Conservation (phyloP, 2,329 filamentous ascomycete species). For the Emericellopsis atlantica region DNA sequence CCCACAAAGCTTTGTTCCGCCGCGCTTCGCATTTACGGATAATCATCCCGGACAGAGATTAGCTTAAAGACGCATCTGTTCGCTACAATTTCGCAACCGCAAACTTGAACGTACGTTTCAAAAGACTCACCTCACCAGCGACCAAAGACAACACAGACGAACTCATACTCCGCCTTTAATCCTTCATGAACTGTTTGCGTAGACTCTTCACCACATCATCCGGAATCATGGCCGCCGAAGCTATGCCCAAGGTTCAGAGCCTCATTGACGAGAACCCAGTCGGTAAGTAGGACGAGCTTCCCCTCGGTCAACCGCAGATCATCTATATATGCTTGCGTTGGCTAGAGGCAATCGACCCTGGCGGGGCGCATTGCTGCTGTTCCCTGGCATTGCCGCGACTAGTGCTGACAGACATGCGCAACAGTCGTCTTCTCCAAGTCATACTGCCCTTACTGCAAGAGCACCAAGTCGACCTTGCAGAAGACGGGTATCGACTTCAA, state of each 20-base stretch:
- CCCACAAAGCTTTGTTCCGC: too few relatives aligned
- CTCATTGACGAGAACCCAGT: conserved; percentile 86
- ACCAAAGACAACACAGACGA: neutral
- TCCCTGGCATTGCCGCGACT: neutral
- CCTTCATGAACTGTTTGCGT: neutral
- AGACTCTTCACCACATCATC: conserved; percentile 1
- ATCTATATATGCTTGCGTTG: too few relatives aligned
- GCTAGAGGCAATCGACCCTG: too few relatives aligned
- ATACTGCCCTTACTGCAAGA: conserved; percentile 86
- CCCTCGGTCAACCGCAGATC: conserved; percentile 1
- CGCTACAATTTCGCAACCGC: neutral
- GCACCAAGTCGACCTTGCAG: conserved; percentile 64
- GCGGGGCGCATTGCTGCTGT: too few relatives aligned
- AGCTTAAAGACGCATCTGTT: neutral
- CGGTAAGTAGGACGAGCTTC: conserved; percentile 35
- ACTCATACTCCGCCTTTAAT: neutral
- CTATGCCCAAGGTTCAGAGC: conserved; percentile 30
- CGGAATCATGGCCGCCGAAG: conserved; percentile 1
- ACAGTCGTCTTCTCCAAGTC: conserved; percentile 91
- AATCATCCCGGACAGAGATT: too few relatives aligned
- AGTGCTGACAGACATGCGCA: neutral
- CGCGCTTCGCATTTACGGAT: too few relatives aligned
- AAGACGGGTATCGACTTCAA: conserved; percentile 60
- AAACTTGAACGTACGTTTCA: neutral
- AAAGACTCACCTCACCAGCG: too few relatives aligned